Conservation (phyloP, 129 eudicot species). For the Lonicera japonica region DNA sequence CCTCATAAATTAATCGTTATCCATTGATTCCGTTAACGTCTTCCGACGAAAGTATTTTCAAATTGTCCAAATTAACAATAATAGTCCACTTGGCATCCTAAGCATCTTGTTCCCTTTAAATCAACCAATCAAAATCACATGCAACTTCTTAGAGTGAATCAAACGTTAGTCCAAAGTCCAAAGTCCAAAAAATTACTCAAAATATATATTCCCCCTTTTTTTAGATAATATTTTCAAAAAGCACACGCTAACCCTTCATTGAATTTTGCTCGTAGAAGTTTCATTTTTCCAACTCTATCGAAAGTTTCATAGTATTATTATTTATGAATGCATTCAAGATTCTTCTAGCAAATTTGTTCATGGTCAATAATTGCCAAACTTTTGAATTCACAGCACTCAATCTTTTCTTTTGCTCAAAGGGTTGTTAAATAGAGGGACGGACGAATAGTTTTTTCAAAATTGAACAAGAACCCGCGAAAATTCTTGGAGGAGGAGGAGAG, state of each 20-base stretch:
- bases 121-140: neutral
- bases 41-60: too few species aligned
- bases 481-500: neutral
- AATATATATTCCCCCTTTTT: slow-evolving; percentile 17
- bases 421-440: slow-evolving; percentile 11
- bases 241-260: neutral
- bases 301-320: neutral
- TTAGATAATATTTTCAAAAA: slow-evolving; percentile 7
- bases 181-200: neutral
- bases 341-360: neutral
- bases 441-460: too few species aligned
- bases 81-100: too few species aligned
- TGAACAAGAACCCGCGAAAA: too few species aligned
- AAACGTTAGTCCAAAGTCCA: slow-evolving; percentile 3
- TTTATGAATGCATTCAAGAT: slow-evolving; percentile 22
- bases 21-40: neutral
- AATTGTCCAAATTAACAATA: too few species aligned
- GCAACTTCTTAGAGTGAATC: neutral
- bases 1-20: neutral
- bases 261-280: neutral
- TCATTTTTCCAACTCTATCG: slow-evolving; percentile 13
- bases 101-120: too few species aligned
- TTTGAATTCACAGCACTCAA: slow-evolving; percentile 13
- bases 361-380: slow-evolving; percentile 43
- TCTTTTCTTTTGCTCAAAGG: neutral